Conservation (phyloP, 768 basidiomycete genomes). For the Neoboletus magnificus region DNA sequence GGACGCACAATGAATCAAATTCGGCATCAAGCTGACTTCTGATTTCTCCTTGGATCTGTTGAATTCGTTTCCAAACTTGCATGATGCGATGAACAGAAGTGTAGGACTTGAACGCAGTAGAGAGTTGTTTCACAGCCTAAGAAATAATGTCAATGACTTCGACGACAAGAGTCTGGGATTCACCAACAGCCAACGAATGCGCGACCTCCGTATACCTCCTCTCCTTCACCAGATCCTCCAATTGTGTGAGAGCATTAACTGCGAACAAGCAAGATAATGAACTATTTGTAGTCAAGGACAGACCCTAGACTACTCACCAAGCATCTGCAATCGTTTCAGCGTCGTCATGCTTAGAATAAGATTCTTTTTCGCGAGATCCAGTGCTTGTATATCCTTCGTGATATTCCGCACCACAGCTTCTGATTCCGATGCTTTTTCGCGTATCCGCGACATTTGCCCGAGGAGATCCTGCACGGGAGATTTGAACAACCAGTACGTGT, state of each 20-base stretch:
- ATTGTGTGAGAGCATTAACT: slow-evolving; percentile 82
- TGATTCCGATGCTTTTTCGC: slow-evolving; percentile 95
- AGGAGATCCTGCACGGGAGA: slow-evolving; percentile 68
- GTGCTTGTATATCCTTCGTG: slow-evolving; percentile 92
- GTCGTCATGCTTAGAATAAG: slow-evolving; percentile 86
- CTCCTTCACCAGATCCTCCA: slow-evolving; percentile 75
- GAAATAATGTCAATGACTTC: neutral
- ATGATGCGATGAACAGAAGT: slow-evolving; percentile 72
- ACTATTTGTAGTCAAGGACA: neutral
- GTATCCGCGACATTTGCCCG: slow-evolving; percentile 92
- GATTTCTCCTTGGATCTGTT: slow-evolving; percentile 81
- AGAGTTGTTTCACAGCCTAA: slow-evolving; percentile 87
- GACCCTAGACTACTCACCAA: slow-evolving; percentile 55
- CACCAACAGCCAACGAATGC: slow-evolving; percentile 70
- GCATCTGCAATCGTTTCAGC: slow-evolving; percentile 88
- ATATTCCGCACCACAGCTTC: slow-evolving; percentile 95
- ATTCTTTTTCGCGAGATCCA: slow-evolving; percentile 93
- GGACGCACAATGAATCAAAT: slow-evolving; percentile 87
- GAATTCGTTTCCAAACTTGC: slow-evolving; percentile 74
- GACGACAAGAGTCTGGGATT: slow-evolving; percentile 13
- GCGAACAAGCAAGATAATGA: slow-evolving; percentile 1
- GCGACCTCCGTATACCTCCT: slow-evolving; percentile 82
- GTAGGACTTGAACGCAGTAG: slow-evolving; percentile 75
- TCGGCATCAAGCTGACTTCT: slow-evolving; percentile 80
- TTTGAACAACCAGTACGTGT: slow-evolving; percentile 2